These are phyloP conservation scores for Eremothecium coryli DNA, from an alignment of 1,139 yeast genomes.

Conservation along the genomic window DNA sequence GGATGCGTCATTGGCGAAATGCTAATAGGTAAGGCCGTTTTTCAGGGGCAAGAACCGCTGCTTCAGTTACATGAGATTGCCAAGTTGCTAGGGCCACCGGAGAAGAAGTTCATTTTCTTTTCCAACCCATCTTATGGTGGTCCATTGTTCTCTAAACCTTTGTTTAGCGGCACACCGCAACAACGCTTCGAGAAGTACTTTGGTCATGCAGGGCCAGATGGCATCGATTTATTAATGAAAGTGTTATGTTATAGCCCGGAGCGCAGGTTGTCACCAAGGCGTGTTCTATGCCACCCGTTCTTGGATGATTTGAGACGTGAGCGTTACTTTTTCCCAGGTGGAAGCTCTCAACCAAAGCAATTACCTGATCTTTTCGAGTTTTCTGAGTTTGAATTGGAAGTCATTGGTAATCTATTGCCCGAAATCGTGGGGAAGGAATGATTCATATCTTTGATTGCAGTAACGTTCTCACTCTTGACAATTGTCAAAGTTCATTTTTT, in stretches of 20 bases:
- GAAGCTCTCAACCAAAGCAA: constrained; percentile 31
- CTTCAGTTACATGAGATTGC: constrained; percentile 69
- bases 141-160: constrained; percentile 58
- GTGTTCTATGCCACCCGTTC: constrained; percentile 61
- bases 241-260: constrained; percentile 70
- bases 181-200: constrained; percentile 62
- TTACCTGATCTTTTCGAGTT: constrained; percentile 36
- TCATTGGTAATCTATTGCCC: constrained; percentile 32
- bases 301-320: constrained; percentile 57
- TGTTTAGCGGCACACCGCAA: constrained; percentile 51
- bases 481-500: not conserved
- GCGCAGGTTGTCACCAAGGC: constrained; percentile 53
- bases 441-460: not conserved
- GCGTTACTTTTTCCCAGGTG: constrained; percentile 51
- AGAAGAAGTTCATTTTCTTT: constrained; percentile 59
- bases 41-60: constrained; percentile 71
- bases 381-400: constrained; percentile 34
- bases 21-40: constrained; percentile 72
- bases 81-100: constrained; percentile 66
- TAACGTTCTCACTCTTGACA: not conserved
- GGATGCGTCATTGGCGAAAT: constrained; percentile 83
- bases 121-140: constrained; percentile 70
- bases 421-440: constrained; percentile 17
- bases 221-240: constrained; percentile 59
- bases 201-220: constrained; percentile 59